A percentile compares a stretch with the other conserved stretches of the same genome.
phyloP scores from a whole-genome alignment of 495 filamentous ascomycete genomes.

The Tuber umbilicatum region DNA sequence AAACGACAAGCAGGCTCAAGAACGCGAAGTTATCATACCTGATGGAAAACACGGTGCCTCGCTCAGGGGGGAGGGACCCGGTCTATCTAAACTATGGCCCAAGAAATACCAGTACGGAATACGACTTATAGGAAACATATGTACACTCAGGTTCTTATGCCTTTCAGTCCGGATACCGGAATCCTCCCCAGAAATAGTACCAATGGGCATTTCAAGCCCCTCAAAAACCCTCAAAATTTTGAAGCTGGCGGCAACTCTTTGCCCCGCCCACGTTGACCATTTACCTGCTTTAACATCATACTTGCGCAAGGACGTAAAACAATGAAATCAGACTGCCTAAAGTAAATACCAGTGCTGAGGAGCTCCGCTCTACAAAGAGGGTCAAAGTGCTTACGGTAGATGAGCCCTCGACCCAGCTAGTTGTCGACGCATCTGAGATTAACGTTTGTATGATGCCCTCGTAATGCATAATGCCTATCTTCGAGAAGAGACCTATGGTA shows the following conservation, averaged over 20 bases:
- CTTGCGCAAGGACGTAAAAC: neutral
- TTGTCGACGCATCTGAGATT: neutral
- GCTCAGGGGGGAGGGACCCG: no score
- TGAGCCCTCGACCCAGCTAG: neutral
- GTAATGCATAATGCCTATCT: neutral
- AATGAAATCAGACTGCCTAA: neutral
- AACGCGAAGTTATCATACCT: neutral
- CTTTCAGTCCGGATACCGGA: neutral
- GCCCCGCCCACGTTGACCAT: neutral
- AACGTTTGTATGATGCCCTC: neutral
- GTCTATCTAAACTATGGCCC: neutral
- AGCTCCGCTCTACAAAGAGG: neutral
- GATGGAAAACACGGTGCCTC: no score
- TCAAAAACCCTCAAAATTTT: neutral
- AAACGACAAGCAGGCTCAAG: no score
- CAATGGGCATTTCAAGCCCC: neutral
- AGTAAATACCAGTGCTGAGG: neutral
- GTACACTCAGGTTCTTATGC: neutral
- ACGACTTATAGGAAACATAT: neutral
- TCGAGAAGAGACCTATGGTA: neutral
- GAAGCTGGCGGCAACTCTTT: neutral
- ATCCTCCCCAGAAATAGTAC: neutral
- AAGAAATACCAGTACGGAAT: neutral
- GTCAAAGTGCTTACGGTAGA: neutral
- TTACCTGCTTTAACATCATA: neutral